These are phyloP conservation scores for Wickerhamiella sorbophila DNA, from an alignment of 805 yeast species.

Conservation along the genomic window DNA sequence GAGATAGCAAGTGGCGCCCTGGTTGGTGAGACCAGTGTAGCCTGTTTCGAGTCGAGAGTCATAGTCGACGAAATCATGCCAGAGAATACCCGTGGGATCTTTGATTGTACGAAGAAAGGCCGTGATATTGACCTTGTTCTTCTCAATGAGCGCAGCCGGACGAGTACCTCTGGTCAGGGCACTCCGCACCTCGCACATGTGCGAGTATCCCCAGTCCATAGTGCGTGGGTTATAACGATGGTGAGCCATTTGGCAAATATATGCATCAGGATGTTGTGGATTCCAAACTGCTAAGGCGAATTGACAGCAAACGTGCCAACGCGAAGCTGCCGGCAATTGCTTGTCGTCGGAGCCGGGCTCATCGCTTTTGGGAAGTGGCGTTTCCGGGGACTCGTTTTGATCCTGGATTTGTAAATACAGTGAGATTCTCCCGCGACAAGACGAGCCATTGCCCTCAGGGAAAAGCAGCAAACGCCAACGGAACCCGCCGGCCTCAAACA, in stretches of 20 bases:
- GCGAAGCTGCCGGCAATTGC: background rate
- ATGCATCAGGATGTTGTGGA: conserved; percentile 53
- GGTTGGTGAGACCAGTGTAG: conserved; percentile 83
- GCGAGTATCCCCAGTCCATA: conserved; percentile 93
- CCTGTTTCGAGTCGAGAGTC: conserved; percentile 84
- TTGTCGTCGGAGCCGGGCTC: background rate
- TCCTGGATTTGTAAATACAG: conserved; percentile 63
- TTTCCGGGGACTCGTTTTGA: conserved; percentile 2
- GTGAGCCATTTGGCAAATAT: conserved; percentile 46
- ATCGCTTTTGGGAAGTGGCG: background rate
- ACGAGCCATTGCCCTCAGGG: conserved; percentile 56
- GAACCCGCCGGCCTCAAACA: conserved; percentile 21
- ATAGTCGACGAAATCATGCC: conserved; percentile 70
- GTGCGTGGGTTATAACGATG: conserved; percentile 67
- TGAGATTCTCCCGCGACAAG: conserved; percentile 35
- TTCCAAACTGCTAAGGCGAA: conserved; percentile 77
- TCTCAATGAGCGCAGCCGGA: conserved; percentile 30
- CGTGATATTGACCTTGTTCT: conserved; percentile 52
- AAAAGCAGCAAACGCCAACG: conserved; percentile 47
- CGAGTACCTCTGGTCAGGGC: conserved; percentile 25
- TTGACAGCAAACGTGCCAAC: conserved; percentile 54
- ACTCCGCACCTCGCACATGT: conserved; percentile 45
- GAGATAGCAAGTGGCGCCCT: conserved; percentile 96
- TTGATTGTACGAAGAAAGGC: conserved; percentile 63
- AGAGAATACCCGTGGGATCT: conserved; percentile 86